Base-by-base conservation (phyloP, 1,284 basidiomycete genomes). In the Ustanciosporium gigantosporum region DNA sequence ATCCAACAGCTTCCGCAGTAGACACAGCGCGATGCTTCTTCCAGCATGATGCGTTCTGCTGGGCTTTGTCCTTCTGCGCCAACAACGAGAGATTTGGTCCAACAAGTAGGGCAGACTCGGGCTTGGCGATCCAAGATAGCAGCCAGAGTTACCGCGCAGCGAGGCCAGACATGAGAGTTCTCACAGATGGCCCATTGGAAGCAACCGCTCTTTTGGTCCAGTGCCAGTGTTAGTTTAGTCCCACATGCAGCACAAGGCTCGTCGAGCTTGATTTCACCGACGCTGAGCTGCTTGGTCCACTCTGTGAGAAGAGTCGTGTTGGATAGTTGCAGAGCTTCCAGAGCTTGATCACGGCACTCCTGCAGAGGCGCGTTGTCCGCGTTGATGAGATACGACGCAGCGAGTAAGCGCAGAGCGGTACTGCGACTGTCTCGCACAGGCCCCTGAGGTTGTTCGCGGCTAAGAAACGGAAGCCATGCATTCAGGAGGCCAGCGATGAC, bases 141-240 rank as follows among this genome's bases (percentile, higher is more conserved):
- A 14, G 44, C 50, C 14, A 65, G 36, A 16, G 37, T 59, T 19
- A 65, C 45, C 39, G 50, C 53, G 39, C 61, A 65, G n/a, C 55
- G 56, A n/a, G 55, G 61, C 61, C 61, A 65, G 2, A 65, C 39
- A 22, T 65, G 61, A 2, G 56, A 51, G 5, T 23, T 51, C 8
- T 46, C 37, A 31, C 61, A 65, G 19, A 36, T 43, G 21, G 56
- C 45, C 55, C 51, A 59, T 3, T 49, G 53, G 23, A 64, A 47
- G 22, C 38, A 23, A 22, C 34, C 31, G 27, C 27, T 22, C 2
- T 25, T 19, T 0, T 40, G 29, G 20, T 56, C 41, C 36, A 38
- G 36, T 7, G 42, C 39, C 6, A 56, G 36, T 5, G 41, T 36
- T 13, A 65, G 46, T 31, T 19, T 40, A 7, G 55, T 27, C n/a